Evolutionary conservation across 805 yeast genomes (phyloP).

Genomic region (Candida ponderosae): DNA sequence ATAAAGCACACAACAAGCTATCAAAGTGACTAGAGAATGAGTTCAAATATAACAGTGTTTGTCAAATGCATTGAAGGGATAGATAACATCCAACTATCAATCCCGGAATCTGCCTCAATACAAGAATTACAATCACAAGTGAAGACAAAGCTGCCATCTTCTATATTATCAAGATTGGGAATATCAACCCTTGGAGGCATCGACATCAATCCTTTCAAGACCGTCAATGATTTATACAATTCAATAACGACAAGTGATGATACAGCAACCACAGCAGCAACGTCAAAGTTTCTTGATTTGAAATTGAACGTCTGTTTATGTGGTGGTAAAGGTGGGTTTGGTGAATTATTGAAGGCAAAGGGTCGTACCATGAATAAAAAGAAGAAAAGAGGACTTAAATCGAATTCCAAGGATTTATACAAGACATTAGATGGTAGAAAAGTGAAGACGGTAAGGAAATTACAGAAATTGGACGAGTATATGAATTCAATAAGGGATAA

Average conservation of each 20-base stretch:
- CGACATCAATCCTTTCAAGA: slow-evolving; percentile 2
- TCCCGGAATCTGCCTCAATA: slow-evolving; percentile 1
- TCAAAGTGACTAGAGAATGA: too few relatives aligned
- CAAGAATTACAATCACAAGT: slow-evolving; percentile 2
- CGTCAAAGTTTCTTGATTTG: slow-evolving; percentile 15
- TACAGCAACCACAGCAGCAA: neutral
- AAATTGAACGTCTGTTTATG: slow-evolving; percentile 27
- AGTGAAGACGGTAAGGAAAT: slow-evolving; percentile 26
- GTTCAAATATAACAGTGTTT: slow-evolving; percentile 3
- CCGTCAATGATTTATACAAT: slow-evolving; percentile 5
- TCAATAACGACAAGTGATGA: neutral
- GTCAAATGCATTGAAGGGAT: slow-evolving; percentile 12
- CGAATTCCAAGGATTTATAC: slow-evolving; percentile 23
- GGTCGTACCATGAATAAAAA: slow-evolving; percentile 29
- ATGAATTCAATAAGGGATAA: slow-evolving; percentile 9
- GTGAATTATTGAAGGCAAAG: slow-evolving; percentile 31
- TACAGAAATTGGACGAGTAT: slow-evolving; percentile 26
- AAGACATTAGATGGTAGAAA: slow-evolving; percentile 34
- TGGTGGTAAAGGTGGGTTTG: slow-evolving; percentile 51
- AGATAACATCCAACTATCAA: slow-evolving; percentile 5
- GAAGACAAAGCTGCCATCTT: slow-evolving; percentile 4
- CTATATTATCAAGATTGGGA: neutral
- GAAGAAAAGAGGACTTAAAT: slow-evolving; percentile 13
- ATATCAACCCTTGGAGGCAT: slow-evolving; percentile 10
- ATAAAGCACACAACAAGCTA: too few relatives aligned